These are phyloP conservation scores for Erythrobasidium yunnanense DNA, from an alignment of 768 basidiomycete genomes.

Conservation along the genomic window DNA sequence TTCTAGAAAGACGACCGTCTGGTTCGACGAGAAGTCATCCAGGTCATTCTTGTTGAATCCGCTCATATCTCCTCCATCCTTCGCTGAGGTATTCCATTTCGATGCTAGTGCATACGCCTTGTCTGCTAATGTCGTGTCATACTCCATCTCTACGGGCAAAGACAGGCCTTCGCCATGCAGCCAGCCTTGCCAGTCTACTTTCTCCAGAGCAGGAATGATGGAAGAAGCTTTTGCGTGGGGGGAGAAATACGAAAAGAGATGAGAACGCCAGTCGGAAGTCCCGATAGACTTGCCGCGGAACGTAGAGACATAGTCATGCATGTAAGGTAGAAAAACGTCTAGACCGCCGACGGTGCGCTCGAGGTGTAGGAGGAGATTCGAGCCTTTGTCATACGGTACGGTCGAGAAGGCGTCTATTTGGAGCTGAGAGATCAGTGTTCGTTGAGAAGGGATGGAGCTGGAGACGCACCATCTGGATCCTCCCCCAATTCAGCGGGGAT, in stretches of 20 bases:
- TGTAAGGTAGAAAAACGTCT: constrained; percentile 39
- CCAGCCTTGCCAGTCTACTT: constrained; percentile 40
- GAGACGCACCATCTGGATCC: constrained; percentile 37
- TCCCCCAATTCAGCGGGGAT: constrained; percentile 33
- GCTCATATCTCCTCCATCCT: constrained; percentile 11
- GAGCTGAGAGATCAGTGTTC: background rate
- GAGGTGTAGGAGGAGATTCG: constrained; percentile 73
- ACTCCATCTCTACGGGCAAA: constrained; percentile 31
- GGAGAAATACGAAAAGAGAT: constrained; percentile 43
- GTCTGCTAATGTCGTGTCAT: constrained; percentile 37
- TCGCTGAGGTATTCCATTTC: constrained; percentile 39
- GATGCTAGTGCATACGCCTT: constrained; percentile 41
- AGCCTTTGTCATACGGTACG: constrained; percentile 49
- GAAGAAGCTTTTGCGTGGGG: constrained; percentile 37
- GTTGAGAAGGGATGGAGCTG: constrained; percentile 48
- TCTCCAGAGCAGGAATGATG: constrained; percentile 38
- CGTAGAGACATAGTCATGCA: constrained; percentile 42
- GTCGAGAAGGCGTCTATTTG: constrained; percentile 22
- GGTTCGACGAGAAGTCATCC: constrained; percentile 39
- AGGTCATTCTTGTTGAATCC: constrained; percentile 28
- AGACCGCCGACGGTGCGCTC: constrained; percentile 42
- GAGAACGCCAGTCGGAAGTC: constrained; percentile 43
- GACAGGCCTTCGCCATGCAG: constrained; percentile 42
- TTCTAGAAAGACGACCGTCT: constrained; percentile 45
- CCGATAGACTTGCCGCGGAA: constrained; percentile 42